Evolutionary conservation across 179 eudicot species (phyloP), one percentile per base, ranked within the genome.

Genomic region (Beta corolliflora): DNA sequence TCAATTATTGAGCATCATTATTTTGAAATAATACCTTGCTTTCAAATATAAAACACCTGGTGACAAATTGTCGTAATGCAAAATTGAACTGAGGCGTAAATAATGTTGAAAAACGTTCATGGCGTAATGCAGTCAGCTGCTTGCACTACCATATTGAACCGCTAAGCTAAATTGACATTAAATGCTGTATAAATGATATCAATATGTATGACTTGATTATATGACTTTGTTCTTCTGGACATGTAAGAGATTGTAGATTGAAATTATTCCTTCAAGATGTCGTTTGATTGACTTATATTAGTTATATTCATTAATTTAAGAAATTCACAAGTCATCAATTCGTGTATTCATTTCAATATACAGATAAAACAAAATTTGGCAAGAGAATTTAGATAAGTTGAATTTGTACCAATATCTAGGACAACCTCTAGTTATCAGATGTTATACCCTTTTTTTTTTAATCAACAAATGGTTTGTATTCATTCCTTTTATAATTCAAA

Each of bases 401-500:
- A 4, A 7, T 18, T 58, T 18, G 19, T 21, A 63, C 67, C 67
- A 63, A 29, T 64, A 36, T 41, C 6, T 68, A 6, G 15, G 50
- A 68, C 25, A 41, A 68, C 9, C 16, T 66, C 5, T 66, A 36
- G 15, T 36, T 36, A 68, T 41, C 21, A 31, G 11, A 45, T 36
- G 21, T 21, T 68, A 68, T 31, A 16, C 14, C 10, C 11, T 7
- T 68, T 36, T 18, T n/a, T 14, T 4, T 6, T 36, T 10, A 41
- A 41, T 15, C 10, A 13, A 68, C 48, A 68, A 68, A 68, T 65
- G 23, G 52, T 68, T 68, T 44, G 9, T 16, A 45, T 41, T 15
- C 21, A 13, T n/a, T 67, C 69, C 50, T 36, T 45, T n/a, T 48
- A 68, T 68, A 68, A 68, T n/a, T 68, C 50, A 68, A 18, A 68